Base-by-base conservation (phyloP, 805 yeast species). In the Lipomyces starkeyi region DNA sequence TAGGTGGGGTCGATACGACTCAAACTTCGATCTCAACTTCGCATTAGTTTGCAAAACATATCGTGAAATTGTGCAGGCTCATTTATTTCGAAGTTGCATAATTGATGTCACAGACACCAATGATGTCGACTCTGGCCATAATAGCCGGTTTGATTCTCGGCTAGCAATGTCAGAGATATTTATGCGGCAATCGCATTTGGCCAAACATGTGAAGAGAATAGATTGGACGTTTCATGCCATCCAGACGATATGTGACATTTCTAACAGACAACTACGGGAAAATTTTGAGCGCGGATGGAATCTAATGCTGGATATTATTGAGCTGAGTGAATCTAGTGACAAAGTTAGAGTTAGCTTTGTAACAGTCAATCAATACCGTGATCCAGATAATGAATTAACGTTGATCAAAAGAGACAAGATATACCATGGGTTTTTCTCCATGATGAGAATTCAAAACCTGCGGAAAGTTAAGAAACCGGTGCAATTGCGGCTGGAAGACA, bases 31-130 rank as follows among this genome's bases (percentile, higher is more conserved):
- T 43, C 49, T 43, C 49, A 43, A 43, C 49, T 43, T 43, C 49
- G 22, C 49, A 43, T 43, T 43, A 43, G 22, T 43, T 17, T 43
- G 49, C 49, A 43, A 43, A 43, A n/a, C 49, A 5, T 43, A 43
- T 43, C 49, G 49, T n/a, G 49, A 43, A 43, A 43, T 43, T 43
- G 49, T 43, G 22, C 49, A 43, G 25, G 49, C 49, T 17, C 49
- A 43, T 43, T n/a, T 17, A 43, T 43, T 43, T n/a, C 49, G 49
- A 43, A 43, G 22, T 6, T 43, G 49, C 20, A 17, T 43, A 17
- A 43, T 43, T 43, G 49, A 43, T 43, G 22, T 43, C 14, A 43
- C 49, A 8, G 49, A 43, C 49, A 43, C 22, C 49, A 43, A n/a
- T 43, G 49, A 43, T n/a, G 40, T 35, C 40, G 49, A 43, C 9